These are phyloP conservation scores for Crucihimalaya himalaica DNA, from an alignment of 345 rosid species.

Conservation along the genomic window DNA sequence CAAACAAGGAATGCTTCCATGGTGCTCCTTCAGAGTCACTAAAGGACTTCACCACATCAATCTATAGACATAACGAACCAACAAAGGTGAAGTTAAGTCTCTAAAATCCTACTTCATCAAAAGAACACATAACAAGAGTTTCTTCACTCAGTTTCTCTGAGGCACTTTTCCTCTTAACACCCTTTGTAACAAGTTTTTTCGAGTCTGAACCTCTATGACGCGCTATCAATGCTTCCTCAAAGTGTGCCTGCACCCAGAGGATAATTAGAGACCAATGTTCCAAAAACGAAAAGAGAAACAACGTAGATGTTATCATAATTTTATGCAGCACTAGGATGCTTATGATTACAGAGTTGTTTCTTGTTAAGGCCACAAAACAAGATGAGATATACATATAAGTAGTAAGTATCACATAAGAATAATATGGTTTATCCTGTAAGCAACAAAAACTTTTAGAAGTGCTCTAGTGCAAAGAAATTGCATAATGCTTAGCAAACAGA, in stretches of 20 bases:
- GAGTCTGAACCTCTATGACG: slow-evolving; percentile 75
- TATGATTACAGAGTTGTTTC: neutral
- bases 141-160: slow-evolving; percentile 82
- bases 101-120: slow-evolving; percentile 1
- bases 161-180: slow-evolving; percentile 74
- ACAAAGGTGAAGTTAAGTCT: slow-evolving; percentile 9
- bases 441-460: slow-evolving; percentile 5
- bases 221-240: slow-evolving; percentile 89
- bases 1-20: slow-evolving; percentile 94
- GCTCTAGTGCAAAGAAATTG: neutral
- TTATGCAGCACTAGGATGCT: slow-evolving; percentile 6
- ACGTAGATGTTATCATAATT: neutral
- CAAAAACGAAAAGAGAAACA: neutral
- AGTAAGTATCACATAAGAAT: neutral
- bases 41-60: slow-evolving; percentile 83
- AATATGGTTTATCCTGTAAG: neutral
- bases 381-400: slow-evolving; percentile 7
- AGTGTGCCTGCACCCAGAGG: slow-evolving; percentile 70
- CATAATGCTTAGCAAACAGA: neutral
- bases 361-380: slow-evolving; percentile 3
- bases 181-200: slow-evolving; percentile 66
- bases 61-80: slow-evolving; percentile 44
- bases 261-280: slow-evolving; percentile 20
- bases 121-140: slow-evolving; percentile 79
- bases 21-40: slow-evolving; percentile 81